Base-by-base conservation (phyloP, 2,329 filamentous ascomycete species). In the Fusarium buxicola region DNA sequence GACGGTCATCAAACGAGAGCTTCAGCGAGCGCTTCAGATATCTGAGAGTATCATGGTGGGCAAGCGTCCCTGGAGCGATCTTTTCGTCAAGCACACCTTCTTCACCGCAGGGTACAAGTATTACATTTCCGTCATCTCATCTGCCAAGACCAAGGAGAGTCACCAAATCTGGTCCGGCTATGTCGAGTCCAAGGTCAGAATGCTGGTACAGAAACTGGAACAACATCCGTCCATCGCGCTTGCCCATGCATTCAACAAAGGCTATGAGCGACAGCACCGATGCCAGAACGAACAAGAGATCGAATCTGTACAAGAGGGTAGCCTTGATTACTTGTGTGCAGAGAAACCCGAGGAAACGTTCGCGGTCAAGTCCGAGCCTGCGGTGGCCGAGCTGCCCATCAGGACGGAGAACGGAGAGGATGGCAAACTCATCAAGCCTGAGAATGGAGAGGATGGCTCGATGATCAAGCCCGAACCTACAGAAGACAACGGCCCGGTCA, bases 81-180 rank as follows among this genome's bases (percentile, higher is more conserved):
- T 99, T 1, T 98, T 99, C 74, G 82, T 85, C 40, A 93, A 93
- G 70, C 94, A 98, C 76, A 91, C 89, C 0, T 99, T 99, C 77
- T 99, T 99, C 78, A 96, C 94, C 0, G 77, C 87, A 34, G 93
- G 91, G 64, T 97, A 96, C 82, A 97, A 96, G 76, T 97, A 98
- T 75, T 99, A 98, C 75, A 87, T 99, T 50, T 92, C 90, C 48
- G 89, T 99, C 54, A 90, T 94, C 44, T 88, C 92, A 13, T 89
- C 92, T 2, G 94, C 92, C 75, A 91, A 86, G 58, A 91, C 88
- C 28, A 93, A 94, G 73, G 92, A 97, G 68, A 88, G 90, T 2
- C 91, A 96, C 72, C 89, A 92, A 51, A 85, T 89, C 3, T 98
- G 94, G 92, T 92, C 92, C 15, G 95, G 95, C 34, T 88, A 94